These are phyloP conservation scores for Ilyonectria robusta DNA, from an alignment of 2,329 filamentous ascomycete genomes.

Conservation along the genomic window DNA sequence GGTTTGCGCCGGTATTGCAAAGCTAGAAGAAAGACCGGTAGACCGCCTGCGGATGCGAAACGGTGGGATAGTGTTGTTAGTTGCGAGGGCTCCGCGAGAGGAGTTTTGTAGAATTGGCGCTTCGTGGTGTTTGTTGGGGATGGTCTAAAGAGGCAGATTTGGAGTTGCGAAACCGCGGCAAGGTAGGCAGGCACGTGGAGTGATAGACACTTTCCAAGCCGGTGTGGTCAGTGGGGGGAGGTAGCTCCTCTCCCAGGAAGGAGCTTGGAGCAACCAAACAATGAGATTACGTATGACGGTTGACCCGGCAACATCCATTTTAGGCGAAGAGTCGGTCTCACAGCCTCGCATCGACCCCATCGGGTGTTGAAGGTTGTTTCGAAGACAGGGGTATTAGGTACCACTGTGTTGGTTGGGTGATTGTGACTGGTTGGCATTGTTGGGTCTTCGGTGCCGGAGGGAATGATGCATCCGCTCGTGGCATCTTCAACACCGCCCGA, in stretches of 20 bases:
- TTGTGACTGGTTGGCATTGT: slow-evolving; percentile 19
- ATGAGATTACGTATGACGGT: slow-evolving; percentile 26
- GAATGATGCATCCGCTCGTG: slow-evolving; percentile 9
- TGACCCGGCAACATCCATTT: slow-evolving; percentile 28
- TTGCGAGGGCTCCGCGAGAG: neutral
- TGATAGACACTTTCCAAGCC: slow-evolving; percentile 7
- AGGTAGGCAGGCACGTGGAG: slow-evolving; percentile 1
- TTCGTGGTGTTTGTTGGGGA: slow-evolving; percentile 6
- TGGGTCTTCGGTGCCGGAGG: neutral
- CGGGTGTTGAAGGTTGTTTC: neutral
- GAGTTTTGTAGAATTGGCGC: neutral
- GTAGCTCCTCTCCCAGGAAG: slow-evolving; percentile 19
- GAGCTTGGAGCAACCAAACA: slow-evolving; percentile 34
- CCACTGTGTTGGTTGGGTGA: slow-evolving; percentile 22
- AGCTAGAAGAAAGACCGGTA: slow-evolving; percentile 15
- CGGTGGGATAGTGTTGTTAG: slow-evolving; percentile 6
- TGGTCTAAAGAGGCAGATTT: slow-evolving; percentile 8
- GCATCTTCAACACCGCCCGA: slow-evolving; percentile 7
- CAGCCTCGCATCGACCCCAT: slow-evolving; percentile 10
- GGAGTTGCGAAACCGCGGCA: neutral
- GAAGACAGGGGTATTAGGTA: slow-evolving; percentile 7
- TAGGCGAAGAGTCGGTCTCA: slow-evolving; percentile 7
- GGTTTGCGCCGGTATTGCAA: slow-evolving; percentile 37
- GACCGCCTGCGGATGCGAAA: slow-evolving; percentile 4
- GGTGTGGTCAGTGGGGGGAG: neutral